These are phyloP conservation scores for Clitopilus hobsonii DNA, from an alignment of 768 basidiomycete genomes.

Conservation along the genomic window DNA sequence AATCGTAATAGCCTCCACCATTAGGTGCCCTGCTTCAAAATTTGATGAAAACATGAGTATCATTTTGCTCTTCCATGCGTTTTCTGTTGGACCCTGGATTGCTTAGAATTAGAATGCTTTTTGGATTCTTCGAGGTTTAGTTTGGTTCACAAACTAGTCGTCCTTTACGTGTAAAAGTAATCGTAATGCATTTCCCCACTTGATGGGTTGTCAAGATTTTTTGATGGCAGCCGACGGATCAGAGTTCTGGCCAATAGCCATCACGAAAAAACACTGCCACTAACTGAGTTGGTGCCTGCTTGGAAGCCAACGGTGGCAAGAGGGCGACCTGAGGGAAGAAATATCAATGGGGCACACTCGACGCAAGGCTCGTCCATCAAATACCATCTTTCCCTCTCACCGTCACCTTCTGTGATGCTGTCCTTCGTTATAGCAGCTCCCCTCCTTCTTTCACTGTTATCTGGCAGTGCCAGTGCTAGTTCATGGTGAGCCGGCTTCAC, in stretches of 20 bases:
- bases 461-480: constrained; percentile 4
- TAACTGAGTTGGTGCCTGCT: background rate
- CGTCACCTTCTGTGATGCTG: constrained; percentile 7
- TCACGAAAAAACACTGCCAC: background rate
- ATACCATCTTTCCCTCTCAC: constrained; percentile 2
- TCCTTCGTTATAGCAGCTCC: constrained; percentile 8
- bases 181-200: background rate
- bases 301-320: background rate
- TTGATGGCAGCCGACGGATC: background rate
- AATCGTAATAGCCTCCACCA: background rate
- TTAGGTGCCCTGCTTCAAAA: background rate
- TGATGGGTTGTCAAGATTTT: background rate
- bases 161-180: background rate
- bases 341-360: background rate
- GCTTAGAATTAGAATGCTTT: background rate
- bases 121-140: background rate
- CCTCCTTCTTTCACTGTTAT: constrained; percentile 10
- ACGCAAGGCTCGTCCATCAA: background rate
- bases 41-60: background rate
- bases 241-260: background rate
- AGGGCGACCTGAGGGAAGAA: background rate
- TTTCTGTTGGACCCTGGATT: background rate
- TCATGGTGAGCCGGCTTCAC: constrained; percentile 10
- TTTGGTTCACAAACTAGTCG: background rate
- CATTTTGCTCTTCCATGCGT: background rate